A percentile compares a stretch with the other conserved stretches of the same genome.
phyloP scores from a whole-genome alignment of 805 yeast genomes.

The Cyberlindnera nakhonratchasimensis region DNA sequence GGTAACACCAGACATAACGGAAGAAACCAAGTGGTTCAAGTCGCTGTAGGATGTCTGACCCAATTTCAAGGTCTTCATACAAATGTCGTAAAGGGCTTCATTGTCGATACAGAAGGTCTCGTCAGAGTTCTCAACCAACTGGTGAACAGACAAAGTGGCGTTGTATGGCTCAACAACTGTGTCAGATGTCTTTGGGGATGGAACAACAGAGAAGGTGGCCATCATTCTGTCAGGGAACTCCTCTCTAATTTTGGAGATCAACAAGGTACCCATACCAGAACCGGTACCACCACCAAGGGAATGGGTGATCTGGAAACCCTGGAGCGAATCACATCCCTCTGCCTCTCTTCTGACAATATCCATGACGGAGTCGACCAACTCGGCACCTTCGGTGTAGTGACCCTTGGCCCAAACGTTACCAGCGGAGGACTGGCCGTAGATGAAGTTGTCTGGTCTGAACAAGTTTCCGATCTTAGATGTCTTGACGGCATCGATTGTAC shows the following conservation, averaged over 20 bases:
- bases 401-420: conserved; percentile 99
- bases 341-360: conserved; percentile 95
- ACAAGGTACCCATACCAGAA: conserved; percentile 93
- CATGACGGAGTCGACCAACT: conserved; percentile 86
- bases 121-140: conserved; percentile 96
- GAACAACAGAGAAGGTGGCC: conserved; percentile 96
- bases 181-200: conserved; percentile 96
- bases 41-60: conserved; percentile 85
- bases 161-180: conserved; percentile 98
- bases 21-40: conserved; percentile 90
- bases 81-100: conserved; percentile 98
- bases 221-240: conserved; percentile 97
- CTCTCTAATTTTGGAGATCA: conserved; percentile 85
- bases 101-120: conserved; percentile 99
- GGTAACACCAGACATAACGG: conserved; percentile 96
- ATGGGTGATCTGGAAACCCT: conserved; percentile 95
- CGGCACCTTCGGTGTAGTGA: conserved; percentile 97
- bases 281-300: conserved; percentile 99
- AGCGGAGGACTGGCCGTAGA: conserved; percentile 97
- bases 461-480: conserved; percentile 86
- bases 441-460: conserved; percentile 97
- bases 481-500: conserved; percentile 95
- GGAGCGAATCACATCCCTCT: conserved; percentile 96
- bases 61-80: conserved; percentile 90
- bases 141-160: conserved; percentile 94